phyloP scores from a whole-genome alignment of 179 eudicot species.

The Gypsophila paniculata region DNA sequence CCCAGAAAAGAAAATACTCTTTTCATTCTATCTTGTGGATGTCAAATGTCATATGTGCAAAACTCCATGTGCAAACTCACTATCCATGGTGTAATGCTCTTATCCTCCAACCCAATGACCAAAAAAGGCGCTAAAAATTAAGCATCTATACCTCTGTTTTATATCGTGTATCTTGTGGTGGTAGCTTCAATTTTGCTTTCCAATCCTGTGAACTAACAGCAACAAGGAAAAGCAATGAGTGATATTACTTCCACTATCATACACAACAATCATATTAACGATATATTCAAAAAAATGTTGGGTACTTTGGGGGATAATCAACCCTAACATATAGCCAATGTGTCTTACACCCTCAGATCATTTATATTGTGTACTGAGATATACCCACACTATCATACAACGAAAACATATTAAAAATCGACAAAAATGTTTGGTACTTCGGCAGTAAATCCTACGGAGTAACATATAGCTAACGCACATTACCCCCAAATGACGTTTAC shows the following conservation, averaged over 20 bases:
- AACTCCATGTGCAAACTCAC: not conserved
- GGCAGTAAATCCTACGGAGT: not conserved
- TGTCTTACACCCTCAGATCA: too few species aligned
- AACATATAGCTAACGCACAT: not conserved
- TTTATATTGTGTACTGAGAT: too few species aligned
- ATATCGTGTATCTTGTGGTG: constrained; percentile 72
- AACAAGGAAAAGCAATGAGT: constrained; percentile 8
- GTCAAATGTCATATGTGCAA: not conserved
- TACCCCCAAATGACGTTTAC: too few species aligned
- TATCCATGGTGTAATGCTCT: not conserved
- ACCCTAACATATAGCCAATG: too few species aligned
- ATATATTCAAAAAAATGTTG: not conserved
- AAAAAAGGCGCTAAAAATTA: not conserved
- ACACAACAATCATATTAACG: not conserved
- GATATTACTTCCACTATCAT: not conserved
- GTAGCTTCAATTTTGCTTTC: constrained; percentile 72
- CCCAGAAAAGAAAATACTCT: too few species aligned
- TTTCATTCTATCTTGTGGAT: not conserved
- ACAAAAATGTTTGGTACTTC: too few species aligned
- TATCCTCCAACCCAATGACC: not conserved
- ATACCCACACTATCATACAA: too few species aligned
- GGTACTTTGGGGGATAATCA: too few species aligned
- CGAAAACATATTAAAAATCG: too few species aligned
- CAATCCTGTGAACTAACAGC: constrained; percentile 75
- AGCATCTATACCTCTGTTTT: constrained; percentile 67